Percentiles rank a stretch among this genome's conserved stretches.
Conservation (phyloP, 2,329 filamentous ascomycete species). For the Hysterium pulicare region DNA sequence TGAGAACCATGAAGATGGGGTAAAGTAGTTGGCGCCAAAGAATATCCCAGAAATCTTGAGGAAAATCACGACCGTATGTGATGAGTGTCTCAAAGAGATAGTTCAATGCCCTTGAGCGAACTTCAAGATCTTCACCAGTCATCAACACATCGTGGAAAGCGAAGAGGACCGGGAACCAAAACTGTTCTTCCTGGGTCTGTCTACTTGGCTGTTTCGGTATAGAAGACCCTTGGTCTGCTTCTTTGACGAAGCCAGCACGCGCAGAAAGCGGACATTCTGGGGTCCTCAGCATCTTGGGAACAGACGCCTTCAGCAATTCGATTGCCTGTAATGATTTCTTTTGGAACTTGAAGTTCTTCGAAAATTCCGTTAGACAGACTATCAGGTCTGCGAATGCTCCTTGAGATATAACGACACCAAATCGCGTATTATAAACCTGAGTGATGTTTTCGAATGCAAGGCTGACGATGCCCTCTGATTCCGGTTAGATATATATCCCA, state of each 20-base stretch:
- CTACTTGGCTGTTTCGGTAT: conserved; percentile 64
- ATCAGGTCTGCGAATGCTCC: conserved; percentile 95
- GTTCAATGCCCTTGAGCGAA: conserved; percentile 80
- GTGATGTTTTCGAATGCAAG: conserved; percentile 96
- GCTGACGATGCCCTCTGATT: conserved; percentile 82
- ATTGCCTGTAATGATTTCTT: conserved; percentile 97
- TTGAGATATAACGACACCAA: conserved; percentile 93
- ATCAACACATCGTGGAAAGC: conserved; percentile 98
- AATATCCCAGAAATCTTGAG: conserved; percentile 95
- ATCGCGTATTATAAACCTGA: conserved; percentile 91
- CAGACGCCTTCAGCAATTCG: conserved; percentile 88
- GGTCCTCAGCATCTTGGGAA: conserved; percentile 91
- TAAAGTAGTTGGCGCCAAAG: conserved; percentile 96
- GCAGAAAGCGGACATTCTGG: conserved; percentile 90
- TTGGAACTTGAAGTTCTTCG: conserved; percentile 97
- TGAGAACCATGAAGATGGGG: conserved; percentile 96
- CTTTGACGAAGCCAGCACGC: conserved; percentile 51
- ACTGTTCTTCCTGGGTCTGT: conserved; percentile 92
- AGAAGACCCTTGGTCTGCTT: conserved; percentile 47
- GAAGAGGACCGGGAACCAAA: conserved; percentile 97
- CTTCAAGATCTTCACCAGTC: conserved; percentile 97
- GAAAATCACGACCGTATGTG: conserved; percentile 85
- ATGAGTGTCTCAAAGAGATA: conserved; percentile 96
- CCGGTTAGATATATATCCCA: conserved; percentile 17
- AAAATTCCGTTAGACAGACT: conserved; percentile 95